phyloP scores from a whole-genome alignment of 352 stramenopile genomes.

The Phytophthora tentaculata region DNA sequence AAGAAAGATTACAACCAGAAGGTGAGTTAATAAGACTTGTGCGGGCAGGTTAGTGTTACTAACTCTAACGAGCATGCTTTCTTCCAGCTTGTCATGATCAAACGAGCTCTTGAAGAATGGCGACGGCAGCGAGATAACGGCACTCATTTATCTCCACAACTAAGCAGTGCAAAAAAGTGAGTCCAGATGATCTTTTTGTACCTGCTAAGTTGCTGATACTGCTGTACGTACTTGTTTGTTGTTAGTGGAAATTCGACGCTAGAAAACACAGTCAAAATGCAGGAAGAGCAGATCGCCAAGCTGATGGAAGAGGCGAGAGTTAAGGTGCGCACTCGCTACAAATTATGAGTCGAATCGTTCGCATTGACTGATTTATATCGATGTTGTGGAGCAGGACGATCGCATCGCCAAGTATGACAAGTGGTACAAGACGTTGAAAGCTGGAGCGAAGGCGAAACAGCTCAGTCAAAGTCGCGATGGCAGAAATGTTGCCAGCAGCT shows the following conservation, averaged over 20 bases:
- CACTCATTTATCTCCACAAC: slow-evolving; percentile 12
- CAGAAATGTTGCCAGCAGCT: slow-evolving; percentile 38
- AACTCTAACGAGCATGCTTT: not conserved
- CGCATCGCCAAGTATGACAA: slow-evolving; percentile 86
- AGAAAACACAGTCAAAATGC: slow-evolving; percentile 48
- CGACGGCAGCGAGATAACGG: slow-evolving; percentile 60
- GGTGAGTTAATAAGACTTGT: slow-evolving; percentile 34
- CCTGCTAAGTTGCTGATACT: slow-evolving; percentile 5
- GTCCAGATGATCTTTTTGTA: not conserved
- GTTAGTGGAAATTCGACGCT: slow-evolving; percentile 29
- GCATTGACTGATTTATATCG: not conserved
- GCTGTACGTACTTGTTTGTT: slow-evolving; percentile 1
- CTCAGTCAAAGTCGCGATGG: slow-evolving; percentile 59
- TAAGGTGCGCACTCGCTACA: slow-evolving; percentile 35
- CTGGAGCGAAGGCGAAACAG: slow-evolving; percentile 83
- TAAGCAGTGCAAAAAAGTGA: slow-evolving; percentile 23
- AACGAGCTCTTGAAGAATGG: slow-evolving; percentile 90
- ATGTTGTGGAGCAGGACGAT: slow-evolving; percentile 49
- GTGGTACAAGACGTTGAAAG: slow-evolving; percentile 88
- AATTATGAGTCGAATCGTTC: not conserved
- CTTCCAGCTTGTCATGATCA: slow-evolving; percentile 86
- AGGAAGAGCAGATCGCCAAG: slow-evolving; percentile 66
- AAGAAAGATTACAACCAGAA: slow-evolving; percentile 90
- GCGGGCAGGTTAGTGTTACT: not conserved
- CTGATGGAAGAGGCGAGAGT: slow-evolving; percentile 53